A percentile compares a stretch with the other conserved stretches of the same genome.
phyloP scores from a whole-genome alignment of 352 stramenopile genomes.

The Phytopythium cucurbitacearum region DNA sequence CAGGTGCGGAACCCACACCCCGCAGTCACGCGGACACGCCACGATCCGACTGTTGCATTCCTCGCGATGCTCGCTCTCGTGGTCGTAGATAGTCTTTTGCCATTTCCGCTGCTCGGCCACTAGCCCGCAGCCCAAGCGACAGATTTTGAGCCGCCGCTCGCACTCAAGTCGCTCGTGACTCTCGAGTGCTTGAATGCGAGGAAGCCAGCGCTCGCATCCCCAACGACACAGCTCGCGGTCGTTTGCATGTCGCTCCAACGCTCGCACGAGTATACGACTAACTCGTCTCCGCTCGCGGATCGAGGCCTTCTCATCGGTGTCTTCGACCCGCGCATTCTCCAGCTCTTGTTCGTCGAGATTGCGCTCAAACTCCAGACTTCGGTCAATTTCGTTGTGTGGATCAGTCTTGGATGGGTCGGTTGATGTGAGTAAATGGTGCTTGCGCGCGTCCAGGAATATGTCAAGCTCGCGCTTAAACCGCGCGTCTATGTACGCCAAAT shows the following conservation, averaged over 20 bases:
- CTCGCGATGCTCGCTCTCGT: constrained; percentile 41
- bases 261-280: constrained; percentile 42
- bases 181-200: constrained; percentile 24
- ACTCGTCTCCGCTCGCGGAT: constrained; percentile 50
- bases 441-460: constrained; percentile 38
- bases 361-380: constrained; percentile 24
- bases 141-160: constrained; percentile 52
- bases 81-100: constrained; percentile 41
- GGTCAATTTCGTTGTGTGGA: constrained; percentile 37
- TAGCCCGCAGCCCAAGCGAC: constrained; percentile 54
- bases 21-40: constrained; percentile 58
- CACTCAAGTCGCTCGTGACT: constrained; percentile 60
- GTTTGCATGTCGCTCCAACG: constrained; percentile 27
- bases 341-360: constrained; percentile 47
- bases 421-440: constrained; percentile 37
- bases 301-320: constrained; percentile 28
- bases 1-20: constrained; percentile 54
- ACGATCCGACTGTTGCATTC: constrained; percentile 49
- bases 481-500: constrained; percentile 56
- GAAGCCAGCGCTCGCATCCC: constrained; percentile 55
- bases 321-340: constrained; percentile 44
- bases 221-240: constrained; percentile 47
- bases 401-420: constrained; percentile 21
- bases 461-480: constrained; percentile 50
- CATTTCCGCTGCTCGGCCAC: constrained; percentile 45